phyloP scores from a whole-genome alignment of 1,284 basidiomycete genomes.

The Ustilago nuda region DNA sequence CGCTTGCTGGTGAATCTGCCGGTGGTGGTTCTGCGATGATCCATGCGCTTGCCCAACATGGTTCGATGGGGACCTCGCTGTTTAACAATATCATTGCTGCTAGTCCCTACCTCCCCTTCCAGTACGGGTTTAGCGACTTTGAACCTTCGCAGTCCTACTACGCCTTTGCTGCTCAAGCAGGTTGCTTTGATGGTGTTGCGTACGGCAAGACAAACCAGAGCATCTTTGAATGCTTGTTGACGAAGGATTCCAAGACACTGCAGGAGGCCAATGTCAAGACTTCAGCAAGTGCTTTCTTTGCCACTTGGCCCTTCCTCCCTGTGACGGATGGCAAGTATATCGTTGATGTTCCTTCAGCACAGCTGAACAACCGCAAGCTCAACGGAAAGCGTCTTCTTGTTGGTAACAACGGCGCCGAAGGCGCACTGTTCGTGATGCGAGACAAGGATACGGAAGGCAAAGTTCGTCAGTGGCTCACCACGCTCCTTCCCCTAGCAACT shows the following conservation, averaged over 20 bases:
- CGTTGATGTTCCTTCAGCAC: conserved; percentile 16
- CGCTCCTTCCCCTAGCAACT: conserved; percentile 22
- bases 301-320: conserved; percentile 34
- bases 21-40: conserved; percentile 44
- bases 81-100: conserved; percentile 35
- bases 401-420: conserved; percentile 41
- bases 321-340: conserved; percentile 36
- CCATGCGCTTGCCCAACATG: conserved; percentile 35
- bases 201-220: conserved; percentile 23
- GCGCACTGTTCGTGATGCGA: conserved; percentile 18
- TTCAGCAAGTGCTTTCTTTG: conserved; percentile 26
- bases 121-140: conserved; percentile 33
- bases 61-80: conserved; percentile 28
- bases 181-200: conserved; percentile 30
- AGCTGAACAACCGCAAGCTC: conserved; percentile 15
- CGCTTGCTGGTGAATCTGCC: conserved; percentile 48
- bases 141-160: conserved; percentile 36
- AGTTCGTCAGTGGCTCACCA: conserved; percentile 21
- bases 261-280: conserved; percentile 30
- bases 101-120: conserved; percentile 34
- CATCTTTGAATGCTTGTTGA: conserved; percentile 29
- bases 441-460: conserved; percentile 24
- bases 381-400: conserved; percentile 33
- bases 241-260: conserved; percentile 20
- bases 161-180: conserved; percentile 26